Conservation (phyloP, 164 flowering plant genomes). For the Magnolia kwangsiensis region DNA sequence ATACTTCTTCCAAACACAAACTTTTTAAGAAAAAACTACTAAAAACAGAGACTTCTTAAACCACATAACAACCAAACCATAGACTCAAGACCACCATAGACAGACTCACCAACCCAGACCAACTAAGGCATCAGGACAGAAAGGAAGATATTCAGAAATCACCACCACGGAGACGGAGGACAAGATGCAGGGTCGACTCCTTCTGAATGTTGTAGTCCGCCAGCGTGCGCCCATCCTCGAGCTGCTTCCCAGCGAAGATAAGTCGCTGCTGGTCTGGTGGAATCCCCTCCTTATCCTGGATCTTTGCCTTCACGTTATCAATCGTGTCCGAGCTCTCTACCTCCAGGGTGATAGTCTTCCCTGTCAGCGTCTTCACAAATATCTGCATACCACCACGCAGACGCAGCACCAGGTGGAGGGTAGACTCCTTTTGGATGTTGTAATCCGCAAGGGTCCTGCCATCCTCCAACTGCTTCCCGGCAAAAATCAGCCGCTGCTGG, state of each 20-base stretch:
- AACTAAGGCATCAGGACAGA: neutral
- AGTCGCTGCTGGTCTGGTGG: slow-evolving; percentile 24
- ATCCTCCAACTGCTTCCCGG: slow-evolving; percentile 21
- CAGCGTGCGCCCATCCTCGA: slow-evolving; percentile 18
- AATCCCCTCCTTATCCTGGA: slow-evolving; percentile 23
- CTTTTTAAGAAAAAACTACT: too few species aligned
- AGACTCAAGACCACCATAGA: neutral
- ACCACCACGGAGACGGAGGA: slow-evolving; percentile 16
- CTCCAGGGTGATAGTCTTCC: slow-evolving; percentile 20
- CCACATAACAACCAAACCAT: neutral
- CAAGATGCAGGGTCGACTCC: slow-evolving; percentile 22
- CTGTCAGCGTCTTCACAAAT: slow-evolving; percentile 16
- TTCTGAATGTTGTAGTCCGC: slow-evolving; percentile 20
- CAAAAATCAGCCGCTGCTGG: slow-evolving; percentile 18
- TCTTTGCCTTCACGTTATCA: slow-evolving; percentile 22
- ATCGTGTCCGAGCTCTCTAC: slow-evolving; percentile 22
- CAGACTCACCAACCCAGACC: neutral
- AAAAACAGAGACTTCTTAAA: neutral
- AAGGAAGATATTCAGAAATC: neutral
- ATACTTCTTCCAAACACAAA: too few species aligned
- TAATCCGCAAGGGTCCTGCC: slow-evolving; percentile 16
- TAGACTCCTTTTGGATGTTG: slow-evolving; percentile 22
- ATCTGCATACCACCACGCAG: slow-evolving; percentile 18
- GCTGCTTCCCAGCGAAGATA: slow-evolving; percentile 19
- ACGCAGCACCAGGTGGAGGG: slow-evolving; percentile 18